These are phyloP conservation scores for Quercus bicolor DNA, from an alignment of 306 rosid genomes.

Conservation along the genomic window DNA sequence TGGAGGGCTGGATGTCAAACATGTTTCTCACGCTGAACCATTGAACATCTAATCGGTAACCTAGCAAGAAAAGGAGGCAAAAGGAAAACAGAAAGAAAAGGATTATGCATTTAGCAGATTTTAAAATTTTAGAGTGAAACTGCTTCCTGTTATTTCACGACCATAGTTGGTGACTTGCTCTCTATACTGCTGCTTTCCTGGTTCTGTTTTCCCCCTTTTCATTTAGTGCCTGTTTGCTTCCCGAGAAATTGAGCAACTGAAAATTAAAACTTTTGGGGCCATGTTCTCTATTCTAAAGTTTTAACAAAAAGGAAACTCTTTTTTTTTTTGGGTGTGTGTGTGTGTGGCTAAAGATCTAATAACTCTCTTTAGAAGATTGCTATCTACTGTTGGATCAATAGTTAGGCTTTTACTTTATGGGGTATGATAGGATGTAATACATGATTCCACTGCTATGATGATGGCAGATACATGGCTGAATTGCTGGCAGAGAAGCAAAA, in stretches of 20 bases:
- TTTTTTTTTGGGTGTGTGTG: background rate
- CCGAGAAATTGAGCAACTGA: background rate
- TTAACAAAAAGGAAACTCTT: background rate
- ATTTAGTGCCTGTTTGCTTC: background rate
- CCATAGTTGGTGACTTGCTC: background rate
- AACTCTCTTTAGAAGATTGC: background rate
- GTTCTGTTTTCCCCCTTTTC: background rate
- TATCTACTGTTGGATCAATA: background rate
- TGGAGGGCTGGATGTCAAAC: background rate
- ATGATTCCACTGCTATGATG: constrained; percentile 13
- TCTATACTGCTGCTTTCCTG: background rate
- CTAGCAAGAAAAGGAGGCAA: background rate
- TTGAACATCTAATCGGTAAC: background rate
- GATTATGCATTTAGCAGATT: background rate
- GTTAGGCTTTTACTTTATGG: background rate
- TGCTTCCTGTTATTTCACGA: background rate
- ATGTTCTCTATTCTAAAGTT: background rate
- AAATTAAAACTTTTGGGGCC: background rate
- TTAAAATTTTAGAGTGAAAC: background rate
- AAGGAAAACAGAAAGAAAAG: background rate
- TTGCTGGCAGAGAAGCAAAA: constrained; percentile 76
- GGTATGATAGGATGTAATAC: constrained; percentile 10
- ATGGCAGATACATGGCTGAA: constrained; percentile 72
- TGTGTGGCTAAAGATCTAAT: background rate
- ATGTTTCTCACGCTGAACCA: background rate